Conservation (phyloP, 768 basidiomycete genomes). For the Naganishia vaughanmartiniae region DNA sequence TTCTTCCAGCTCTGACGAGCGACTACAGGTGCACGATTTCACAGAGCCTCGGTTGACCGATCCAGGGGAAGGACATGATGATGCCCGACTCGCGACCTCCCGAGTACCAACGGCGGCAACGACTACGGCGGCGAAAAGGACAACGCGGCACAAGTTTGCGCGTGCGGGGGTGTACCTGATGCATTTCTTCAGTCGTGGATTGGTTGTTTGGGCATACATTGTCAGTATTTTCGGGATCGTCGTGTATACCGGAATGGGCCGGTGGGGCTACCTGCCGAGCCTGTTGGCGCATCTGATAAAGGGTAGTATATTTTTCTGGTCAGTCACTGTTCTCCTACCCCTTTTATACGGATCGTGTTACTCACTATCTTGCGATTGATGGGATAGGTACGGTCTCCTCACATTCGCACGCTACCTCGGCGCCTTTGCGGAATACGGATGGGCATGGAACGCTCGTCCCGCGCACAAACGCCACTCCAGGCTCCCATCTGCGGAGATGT, state of each 20-base stretch:
- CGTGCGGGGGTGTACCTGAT: constrained; percentile 42
- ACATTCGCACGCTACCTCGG: constrained; percentile 95
- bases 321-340: not conserved
- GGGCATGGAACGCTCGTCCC: constrained; percentile 79
- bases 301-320: constrained; percentile 79
- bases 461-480: constrained; percentile 36
- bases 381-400: constrained; percentile 65
- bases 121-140: not conserved
- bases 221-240: constrained; percentile 69
- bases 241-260: constrained; percentile 82
- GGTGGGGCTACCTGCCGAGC: constrained; percentile 71
- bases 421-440: constrained; percentile 77
- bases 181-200: constrained; percentile 57
- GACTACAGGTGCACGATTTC: not conserved
- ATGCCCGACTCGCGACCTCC: not conserved
- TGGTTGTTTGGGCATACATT: constrained; percentile 71
- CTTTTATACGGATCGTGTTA: constrained; percentile 14
- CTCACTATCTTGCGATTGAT: constrained; percentile 12
- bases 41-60: not conserved
- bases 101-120: not conserved
- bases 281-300: constrained; percentile 80
- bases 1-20: not conserved
- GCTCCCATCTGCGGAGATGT: constrained; percentile 49
- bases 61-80: not conserved
- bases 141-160: constrained; percentile 13